Base-by-base conservation (phyloP, 2,329 filamentous ascomycete species). In the Lomentospora prolificans region DNA sequence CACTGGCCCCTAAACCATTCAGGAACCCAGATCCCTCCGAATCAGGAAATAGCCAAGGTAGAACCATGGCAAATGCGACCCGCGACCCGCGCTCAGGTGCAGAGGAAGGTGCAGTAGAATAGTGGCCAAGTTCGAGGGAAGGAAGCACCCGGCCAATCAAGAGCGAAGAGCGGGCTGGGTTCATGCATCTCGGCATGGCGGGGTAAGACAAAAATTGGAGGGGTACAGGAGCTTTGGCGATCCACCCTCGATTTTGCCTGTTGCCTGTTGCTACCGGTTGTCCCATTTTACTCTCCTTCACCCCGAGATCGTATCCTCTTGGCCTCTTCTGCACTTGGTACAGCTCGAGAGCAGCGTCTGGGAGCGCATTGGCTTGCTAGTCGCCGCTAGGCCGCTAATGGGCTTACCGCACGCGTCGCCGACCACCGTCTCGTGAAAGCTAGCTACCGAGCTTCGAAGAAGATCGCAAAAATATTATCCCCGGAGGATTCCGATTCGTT, bases 101-200 rank as follows among this genome's bases (percentile, higher is more conserved):
- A 24, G 41, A 17, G 41, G 19, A 46, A 46, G 41, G 41, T 46
- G 41, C 41, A 46, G 41, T 4, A 22, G 24, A 25, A 19, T 19
- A 46, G 41, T 25, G 24, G 19, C 12, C n/a, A 51, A 31, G 10
- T 31, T 30, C 12, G 48, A 30, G 14, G 41, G 19, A 46, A 25
- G n/a, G 41, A 24, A 22, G 6, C 5, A 24, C 24, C 24, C 19
- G 41, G 17, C 41, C 41, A 46, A 46, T 46, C 41, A 46, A 24
- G 41, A 7, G 41, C 4, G 5, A 9, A 22, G 19, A 46, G n/a
- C 19, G 41, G 41, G 41, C 19, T 22, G 41, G 41, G n/a, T 46
- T 46, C 41, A 46, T 46, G 41, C 41, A 46, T 19, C 41, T 50
- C 33, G 39, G 41, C 39, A 55, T 55, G 53, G 53, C 39, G 53